Base-by-base conservation (phyloP, 257 asterid species). In the Marsdenia floribunda region DNA sequence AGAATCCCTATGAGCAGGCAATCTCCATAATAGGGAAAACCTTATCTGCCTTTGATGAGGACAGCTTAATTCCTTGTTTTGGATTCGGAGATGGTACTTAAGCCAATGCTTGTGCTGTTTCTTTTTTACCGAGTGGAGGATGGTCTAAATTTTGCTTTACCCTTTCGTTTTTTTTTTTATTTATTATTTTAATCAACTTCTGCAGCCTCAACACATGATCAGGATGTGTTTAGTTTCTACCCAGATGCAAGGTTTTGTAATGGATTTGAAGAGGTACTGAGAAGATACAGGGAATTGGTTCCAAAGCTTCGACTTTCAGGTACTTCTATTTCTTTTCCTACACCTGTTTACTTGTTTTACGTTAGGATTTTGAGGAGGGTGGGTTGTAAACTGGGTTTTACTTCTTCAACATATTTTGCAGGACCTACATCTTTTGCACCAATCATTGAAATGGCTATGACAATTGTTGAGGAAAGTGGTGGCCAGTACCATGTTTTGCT, bases 191-290 rank as follows among this genome's bases (percentile, higher is more conserved):
- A 29, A 29, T 29, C 70, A 22, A 58, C 72, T 52, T 81, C 79
- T 74, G 60, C 90, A 93, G 98, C 98, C 76, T 91, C 97, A 33
- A 93, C 98, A n/a, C 97, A 89, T 83, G 98, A 93, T 81, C 96
- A 69, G 46, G 59, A 47, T 22, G 73, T 69, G 22, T 69, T 69
- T 29, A 69, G 96, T 83, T 93, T 93, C 79, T 86, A 81, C 60
- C 87, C 92, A 0, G 93, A 90, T 46, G 96, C 83, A n/a, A 91
- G 88, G 75, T 84, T 82, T 81, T 93, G 98, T 72, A 86, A 90
- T 50, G 98, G 98, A 59, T 93, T 93, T 74, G 97, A 90, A 84
- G 93, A 91, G 80, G 98, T 93, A 16, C 64, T 93, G 79, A 71
- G 75, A 14, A 89, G 98, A 80, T 93, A 93, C 75, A 86, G 91